phyloP scores from a whole-genome alignment of 331 rosid species.

The Dryas integrifolia region DNA sequence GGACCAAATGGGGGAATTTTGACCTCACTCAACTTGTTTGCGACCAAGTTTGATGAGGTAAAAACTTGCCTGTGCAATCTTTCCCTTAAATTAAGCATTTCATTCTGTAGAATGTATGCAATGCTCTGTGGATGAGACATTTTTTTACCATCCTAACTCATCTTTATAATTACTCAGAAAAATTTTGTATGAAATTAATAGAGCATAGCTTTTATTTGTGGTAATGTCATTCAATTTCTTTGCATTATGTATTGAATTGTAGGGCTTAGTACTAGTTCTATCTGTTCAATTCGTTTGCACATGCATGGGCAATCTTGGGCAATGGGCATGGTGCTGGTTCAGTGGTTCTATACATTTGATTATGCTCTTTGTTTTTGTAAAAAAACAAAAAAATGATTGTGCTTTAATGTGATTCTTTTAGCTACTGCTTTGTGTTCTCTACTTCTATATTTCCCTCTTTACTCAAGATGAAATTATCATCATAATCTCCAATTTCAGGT shows the following conservation, averaged over 20 bases:
- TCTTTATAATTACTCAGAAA: neutral
- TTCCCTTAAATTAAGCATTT: neutral
- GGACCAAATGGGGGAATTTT: conserved; percentile 99
- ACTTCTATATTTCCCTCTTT: neutral
- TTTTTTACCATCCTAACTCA: neutral
- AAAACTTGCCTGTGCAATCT: neutral
- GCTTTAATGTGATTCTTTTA: neutral
- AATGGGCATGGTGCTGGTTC: neutral
- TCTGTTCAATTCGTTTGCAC: neutral
- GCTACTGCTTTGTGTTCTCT: neutral
- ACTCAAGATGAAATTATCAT: conserved; percentile 5
- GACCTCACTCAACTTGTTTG: conserved; percentile 93
- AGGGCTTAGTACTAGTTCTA: neutral
- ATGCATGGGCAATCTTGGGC: neutral
- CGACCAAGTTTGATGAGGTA: conserved; percentile 97
- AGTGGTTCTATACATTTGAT: neutral
- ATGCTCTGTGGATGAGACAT: neutral
- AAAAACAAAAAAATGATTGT: neutral
- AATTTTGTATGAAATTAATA: neutral
- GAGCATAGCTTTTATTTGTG: neutral
- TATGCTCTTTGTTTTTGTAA: neutral
- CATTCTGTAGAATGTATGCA: neutral
- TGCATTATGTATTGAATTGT: neutral
- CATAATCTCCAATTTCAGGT: conserved; percentile 50
- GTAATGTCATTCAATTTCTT: neutral